These are phyloP conservation scores for Angophora floribunda DNA, from an alignment of 345 rosid genomes.

Conservation along the genomic window DNA sequence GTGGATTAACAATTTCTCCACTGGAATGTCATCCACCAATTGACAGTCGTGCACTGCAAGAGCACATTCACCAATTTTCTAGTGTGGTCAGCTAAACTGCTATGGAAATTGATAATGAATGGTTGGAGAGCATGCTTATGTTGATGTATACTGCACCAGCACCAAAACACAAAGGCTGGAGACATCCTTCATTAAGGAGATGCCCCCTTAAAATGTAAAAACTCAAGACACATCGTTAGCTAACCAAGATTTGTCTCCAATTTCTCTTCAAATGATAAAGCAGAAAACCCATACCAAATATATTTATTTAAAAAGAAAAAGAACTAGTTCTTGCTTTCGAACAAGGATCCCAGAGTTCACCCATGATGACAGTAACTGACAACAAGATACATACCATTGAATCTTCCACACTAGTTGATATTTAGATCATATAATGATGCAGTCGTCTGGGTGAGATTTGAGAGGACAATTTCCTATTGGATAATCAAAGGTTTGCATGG, in stretches of 20 bases:
- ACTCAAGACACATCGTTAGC: background rate
- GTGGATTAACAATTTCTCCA: constrained; percentile 69
- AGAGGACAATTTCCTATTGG: background rate
- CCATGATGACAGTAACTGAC: background rate
- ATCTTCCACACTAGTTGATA: background rate
- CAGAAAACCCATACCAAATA: background rate
- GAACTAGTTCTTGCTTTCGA: background rate
- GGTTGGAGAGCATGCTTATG: background rate
- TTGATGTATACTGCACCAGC: background rate
- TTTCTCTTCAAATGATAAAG: background rate
- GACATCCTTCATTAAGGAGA: background rate
- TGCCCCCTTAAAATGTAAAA: background rate
- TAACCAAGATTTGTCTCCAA: background rate
- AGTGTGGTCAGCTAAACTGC: background rate
- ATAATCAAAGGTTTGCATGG: background rate
- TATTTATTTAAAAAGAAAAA: background rate
- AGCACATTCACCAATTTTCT: background rate
- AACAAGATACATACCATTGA: background rate
- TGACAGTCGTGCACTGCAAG: constrained; percentile 84
- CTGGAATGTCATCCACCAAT: constrained; percentile 70
- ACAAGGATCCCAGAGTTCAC: background rate
- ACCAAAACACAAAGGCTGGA: background rate
- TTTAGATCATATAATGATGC: background rate
- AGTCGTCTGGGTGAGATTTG: background rate
- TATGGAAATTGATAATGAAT: background rate